These are phyloP conservation scores for Xerocomus brunneocitrinus DNA, from an alignment of 768 basidiomycete genomes.

Conservation along the genomic window DNA sequence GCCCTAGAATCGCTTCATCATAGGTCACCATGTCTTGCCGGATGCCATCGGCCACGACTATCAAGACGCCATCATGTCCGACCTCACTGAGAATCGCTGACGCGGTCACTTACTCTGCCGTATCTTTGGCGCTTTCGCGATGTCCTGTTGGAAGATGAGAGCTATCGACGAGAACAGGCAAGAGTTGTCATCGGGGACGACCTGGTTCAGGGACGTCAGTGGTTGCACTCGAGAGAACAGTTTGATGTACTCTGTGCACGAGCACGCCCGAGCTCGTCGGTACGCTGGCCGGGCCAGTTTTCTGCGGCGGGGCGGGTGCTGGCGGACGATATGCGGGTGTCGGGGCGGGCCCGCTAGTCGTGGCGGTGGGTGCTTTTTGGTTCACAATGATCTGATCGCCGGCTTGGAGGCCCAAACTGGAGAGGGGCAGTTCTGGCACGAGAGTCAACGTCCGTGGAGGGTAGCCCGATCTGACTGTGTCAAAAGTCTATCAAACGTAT, in stretches of 20 bases:
- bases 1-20: constrained; percentile 87
- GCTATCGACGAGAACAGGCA: constrained; percentile 89
- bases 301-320: constrained; percentile 10
- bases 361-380: constrained; percentile 25
- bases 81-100: not conserved
- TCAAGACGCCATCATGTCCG: constrained; percentile 6
- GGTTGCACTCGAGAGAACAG: not conserved
- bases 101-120: constrained; percentile 56
- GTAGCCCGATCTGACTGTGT: constrained; percentile 78
- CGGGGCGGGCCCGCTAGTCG: constrained; percentile 7
- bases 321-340: constrained; percentile 11
- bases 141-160: constrained; percentile 79
- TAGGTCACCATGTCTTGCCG: constrained; percentile 65
- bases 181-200: constrained; percentile 97
- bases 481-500: not conserved
- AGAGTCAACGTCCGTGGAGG: constrained; percentile 72
- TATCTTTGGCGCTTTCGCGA: constrained; percentile 62
- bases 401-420: constrained; percentile 66
- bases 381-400: constrained; percentile 89
- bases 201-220: constrained; percentile 32
- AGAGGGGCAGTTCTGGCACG: constrained; percentile 67
- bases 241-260: constrained; percentile 57
- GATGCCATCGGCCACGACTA: constrained; percentile 86
- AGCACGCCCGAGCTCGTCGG: constrained; percentile 60
- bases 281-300: constrained; percentile 51